phyloP scores from a whole-genome alignment of 2,329 filamentous ascomycete species.

The Calonectria hongkongensis region DNA sequence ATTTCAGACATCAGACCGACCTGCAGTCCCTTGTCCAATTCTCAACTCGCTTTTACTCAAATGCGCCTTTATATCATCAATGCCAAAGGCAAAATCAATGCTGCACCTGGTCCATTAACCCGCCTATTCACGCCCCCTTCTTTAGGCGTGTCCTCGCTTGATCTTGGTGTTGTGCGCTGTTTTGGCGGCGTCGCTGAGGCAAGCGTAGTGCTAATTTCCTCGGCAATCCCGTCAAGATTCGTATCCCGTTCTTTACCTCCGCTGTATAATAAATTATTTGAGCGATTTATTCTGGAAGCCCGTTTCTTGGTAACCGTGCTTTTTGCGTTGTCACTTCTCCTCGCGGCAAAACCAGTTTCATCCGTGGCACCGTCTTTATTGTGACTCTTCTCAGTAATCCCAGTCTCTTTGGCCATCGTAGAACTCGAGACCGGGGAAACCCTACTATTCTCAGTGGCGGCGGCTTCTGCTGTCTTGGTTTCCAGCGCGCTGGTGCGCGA shows the following conservation, averaged over 20 bases:
- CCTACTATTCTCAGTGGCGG: background rate
- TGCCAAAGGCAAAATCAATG: constrained; percentile 18
- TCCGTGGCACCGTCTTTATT: too few species aligned
- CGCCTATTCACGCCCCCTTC: background rate
- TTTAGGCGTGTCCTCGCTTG: background rate
- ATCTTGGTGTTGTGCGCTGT: constrained; percentile 19
- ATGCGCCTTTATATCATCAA: constrained; percentile 4
- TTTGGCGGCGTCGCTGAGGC: background rate
- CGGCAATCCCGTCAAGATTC: background rate
- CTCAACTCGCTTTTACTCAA: background rate
- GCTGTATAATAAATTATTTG: too few species aligned
- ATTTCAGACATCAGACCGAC: background rate
- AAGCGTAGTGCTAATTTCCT: background rate
- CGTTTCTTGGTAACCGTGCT: background rate
- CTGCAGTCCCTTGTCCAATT: background rate
- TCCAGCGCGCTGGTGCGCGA: background rate
- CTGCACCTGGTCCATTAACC: background rate
- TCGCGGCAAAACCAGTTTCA: background rate
- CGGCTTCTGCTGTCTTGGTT: background rate
- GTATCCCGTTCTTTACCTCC: background rate
- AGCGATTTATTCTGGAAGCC: background rate
- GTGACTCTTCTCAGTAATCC: background rate
- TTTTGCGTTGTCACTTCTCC: background rate
- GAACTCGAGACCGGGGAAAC: constrained; percentile 21
- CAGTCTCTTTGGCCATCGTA: constrained; percentile 5